Evolutionary conservation across 331 rosid genomes (phyloP).

Genomic region (Rosa hybrid): DNA sequence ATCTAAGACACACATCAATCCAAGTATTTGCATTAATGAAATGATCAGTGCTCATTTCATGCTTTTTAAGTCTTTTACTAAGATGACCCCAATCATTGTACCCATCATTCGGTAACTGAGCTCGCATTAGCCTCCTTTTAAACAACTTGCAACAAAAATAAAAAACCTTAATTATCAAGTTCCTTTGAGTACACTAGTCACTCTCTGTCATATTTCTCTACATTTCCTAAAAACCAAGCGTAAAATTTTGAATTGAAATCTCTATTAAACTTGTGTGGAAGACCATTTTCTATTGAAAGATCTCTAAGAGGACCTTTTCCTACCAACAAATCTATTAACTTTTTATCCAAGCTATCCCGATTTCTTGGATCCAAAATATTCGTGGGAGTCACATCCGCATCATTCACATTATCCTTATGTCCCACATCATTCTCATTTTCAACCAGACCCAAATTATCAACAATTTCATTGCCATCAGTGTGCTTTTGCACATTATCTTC

Average conservation of each 20-base stretch:
- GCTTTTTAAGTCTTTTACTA: background rate
- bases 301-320: background rate
- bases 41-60: background rate
- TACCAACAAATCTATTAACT: background rate
- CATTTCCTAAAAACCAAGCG: background rate
- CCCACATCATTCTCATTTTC: background rate
- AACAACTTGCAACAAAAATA: background rate
- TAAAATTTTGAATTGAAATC: background rate
- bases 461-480: background rate
- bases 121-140: background rate
- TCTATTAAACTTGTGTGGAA: background rate
- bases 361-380: background rate
- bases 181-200: background rate
- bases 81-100: background rate
- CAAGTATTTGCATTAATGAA: background rate
- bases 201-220: background rate
- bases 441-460: background rate
- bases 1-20: background rate
- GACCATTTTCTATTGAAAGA: background rate
- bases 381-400: background rate
- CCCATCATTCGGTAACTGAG: background rate
- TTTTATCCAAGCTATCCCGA: background rate
- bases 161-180: background rate
- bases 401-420: background rate
- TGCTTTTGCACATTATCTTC: background rate